A percentile compares a stretch with the other conserved stretches of the same genome.
phyloP scores from a whole-genome alignment of 331 rosid species.

The Cydonia oblonga region DNA sequence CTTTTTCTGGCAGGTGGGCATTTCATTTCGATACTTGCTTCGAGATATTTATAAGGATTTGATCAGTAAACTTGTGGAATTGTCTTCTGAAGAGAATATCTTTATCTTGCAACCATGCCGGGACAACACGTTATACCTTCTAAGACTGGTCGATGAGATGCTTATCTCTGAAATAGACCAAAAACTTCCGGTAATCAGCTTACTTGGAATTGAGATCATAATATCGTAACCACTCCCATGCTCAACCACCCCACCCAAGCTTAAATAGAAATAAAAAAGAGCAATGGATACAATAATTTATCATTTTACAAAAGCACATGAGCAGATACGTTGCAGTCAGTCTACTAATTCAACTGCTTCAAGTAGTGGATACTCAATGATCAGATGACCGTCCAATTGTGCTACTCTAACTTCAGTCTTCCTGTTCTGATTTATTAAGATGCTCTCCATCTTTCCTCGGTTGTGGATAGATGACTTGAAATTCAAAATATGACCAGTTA shows the following conservation, averaged over 20 bases:
- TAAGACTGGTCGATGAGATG: conserved; percentile 82
- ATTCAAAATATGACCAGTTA: not conserved
- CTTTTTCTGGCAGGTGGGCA: conserved; percentile 42
- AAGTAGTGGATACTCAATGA: not conserved
- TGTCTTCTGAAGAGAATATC: conserved; percentile 67
- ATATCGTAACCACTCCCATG: not conserved
- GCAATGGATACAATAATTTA: not conserved
- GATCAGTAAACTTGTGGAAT: conserved; percentile 52
- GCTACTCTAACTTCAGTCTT: not conserved
- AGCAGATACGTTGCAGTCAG: not conserved
- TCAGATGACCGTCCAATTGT: not conserved
- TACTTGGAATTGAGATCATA: conserved; percentile 12
- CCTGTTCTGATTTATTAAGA: not conserved
- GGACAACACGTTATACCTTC: conserved; percentile 76
- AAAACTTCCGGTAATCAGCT: conserved; percentile 67
- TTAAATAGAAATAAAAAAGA: not conserved
- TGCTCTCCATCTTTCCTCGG: not conserved
- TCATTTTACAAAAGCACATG: not conserved
- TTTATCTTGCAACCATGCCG: conserved; percentile 83
- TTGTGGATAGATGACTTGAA: not conserved
- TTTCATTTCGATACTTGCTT: conserved; percentile 45
- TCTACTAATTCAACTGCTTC: not conserved
- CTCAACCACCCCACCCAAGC: not conserved
- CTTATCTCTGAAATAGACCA: conserved; percentile 69
- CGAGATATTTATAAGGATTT: conserved; percentile 80